phyloP scores from a whole-genome alignment of 1,139 yeast genomes.

The Sugiyamaella sp. region DNA sequence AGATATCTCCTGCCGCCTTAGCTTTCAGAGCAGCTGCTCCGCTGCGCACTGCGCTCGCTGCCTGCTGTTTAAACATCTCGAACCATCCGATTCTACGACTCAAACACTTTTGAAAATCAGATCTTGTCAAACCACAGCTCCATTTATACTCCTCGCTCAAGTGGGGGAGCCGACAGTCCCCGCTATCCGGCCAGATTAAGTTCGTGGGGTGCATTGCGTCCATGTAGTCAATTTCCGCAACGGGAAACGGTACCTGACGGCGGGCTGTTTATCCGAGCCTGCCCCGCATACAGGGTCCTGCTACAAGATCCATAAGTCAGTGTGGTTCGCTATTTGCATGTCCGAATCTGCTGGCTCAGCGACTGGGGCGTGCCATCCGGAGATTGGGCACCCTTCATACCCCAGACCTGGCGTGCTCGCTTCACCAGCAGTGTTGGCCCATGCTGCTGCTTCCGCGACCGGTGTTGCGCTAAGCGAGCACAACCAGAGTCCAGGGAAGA shows the following conservation, averaged over 20 bases:
- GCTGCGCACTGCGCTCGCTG: neutral
- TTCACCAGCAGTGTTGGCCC: too few relatives aligned
- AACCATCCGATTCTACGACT: neutral
- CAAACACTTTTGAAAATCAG: neutral
- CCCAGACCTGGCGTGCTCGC: too few relatives aligned
- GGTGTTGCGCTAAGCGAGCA: too few relatives aligned
- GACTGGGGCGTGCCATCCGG: too few relatives aligned
- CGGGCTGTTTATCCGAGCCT: too few relatives aligned
- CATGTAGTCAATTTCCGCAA: neutral
- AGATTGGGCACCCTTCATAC: too few relatives aligned
- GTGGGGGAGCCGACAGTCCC: slow-evolving; percentile 1
- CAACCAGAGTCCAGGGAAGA: too few relatives aligned
- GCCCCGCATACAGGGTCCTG: too few relatives aligned
- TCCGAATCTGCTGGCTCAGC: too few relatives aligned
- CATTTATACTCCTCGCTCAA: neutral
- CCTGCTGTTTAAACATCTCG: slow-evolving; percentile 23
- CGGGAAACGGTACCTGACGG: neutral
- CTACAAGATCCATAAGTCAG: too few relatives aligned
- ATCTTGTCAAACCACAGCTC: neutral
- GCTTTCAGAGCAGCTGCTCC: slow-evolving; percentile 12
- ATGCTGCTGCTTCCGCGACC: too few relatives aligned
- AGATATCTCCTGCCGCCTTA: slow-evolving; percentile 29
- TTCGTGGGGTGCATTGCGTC: neutral
- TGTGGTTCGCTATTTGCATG: too few relatives aligned
- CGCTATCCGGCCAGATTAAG: neutral